These are phyloP conservation scores for Arachnomyces sp. DNA, from an alignment of 2,329 filamentous ascomycete genomes.

Conservation along the genomic window DNA sequence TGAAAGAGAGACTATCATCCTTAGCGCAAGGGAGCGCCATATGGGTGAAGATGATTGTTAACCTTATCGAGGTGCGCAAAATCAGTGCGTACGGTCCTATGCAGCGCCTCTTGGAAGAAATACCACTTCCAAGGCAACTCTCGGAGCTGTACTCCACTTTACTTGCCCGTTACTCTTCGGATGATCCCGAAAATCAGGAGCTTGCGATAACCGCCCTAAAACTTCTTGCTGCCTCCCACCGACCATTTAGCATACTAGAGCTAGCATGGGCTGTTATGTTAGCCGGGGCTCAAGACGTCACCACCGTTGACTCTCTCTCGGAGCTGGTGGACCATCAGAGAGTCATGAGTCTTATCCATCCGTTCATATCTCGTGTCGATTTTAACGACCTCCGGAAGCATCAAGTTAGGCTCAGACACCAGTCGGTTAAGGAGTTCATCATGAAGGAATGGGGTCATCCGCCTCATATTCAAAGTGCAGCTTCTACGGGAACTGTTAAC, in stretches of 20 bases:
- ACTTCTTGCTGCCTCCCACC: conserved; percentile 18
- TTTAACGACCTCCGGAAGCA: conserved; percentile 9
- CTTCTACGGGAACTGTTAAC: conserved; percentile 1
- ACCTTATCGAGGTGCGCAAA: conserved; percentile 12
- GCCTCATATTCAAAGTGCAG: too few species aligned
- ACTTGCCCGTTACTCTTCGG: conserved; percentile 9
- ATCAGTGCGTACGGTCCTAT: conserved; percentile 7
- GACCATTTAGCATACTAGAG: conserved; percentile 24
- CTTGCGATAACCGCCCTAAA: conserved; percentile 14
- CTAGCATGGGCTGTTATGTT: conserved; percentile 23
- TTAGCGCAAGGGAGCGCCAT: conserved; percentile 14
- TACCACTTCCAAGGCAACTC: conserved; percentile 9
- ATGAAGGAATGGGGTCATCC: conserved; percentile 4
- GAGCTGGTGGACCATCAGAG: conserved; percentile 20
- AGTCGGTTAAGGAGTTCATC: conserved; percentile 17
- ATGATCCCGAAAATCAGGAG: conserved; percentile 11
- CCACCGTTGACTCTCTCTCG: conserved; percentile 15
- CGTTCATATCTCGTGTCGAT: conserved; percentile 13
- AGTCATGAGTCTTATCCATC: conserved; percentile 15
- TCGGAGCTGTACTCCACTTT: conserved; percentile 11
- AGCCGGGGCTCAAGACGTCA: conserved; percentile 10
- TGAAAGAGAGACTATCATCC: conserved; percentile 10
- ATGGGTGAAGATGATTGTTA: conserved; percentile 13
- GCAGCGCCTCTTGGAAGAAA: not conserved
- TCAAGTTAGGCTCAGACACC: conserved; percentile 16